phyloP scores from a whole-genome alignment of 495 filamentous ascomycete genomes.

The Daldinia grandis region DNA sequence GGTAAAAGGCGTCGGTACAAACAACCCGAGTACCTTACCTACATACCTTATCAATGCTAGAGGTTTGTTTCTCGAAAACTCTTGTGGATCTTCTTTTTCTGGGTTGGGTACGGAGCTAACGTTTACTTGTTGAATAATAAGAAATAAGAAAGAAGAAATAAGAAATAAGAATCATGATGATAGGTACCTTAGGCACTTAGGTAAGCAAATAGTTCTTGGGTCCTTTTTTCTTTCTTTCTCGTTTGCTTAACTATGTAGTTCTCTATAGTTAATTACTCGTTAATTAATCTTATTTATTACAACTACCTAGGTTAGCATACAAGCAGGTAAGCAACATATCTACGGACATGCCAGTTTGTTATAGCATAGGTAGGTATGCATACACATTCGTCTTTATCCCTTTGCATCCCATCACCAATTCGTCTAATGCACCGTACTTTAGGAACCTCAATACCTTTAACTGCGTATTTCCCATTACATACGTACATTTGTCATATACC shows the following conservation, averaged over 20 bases:
- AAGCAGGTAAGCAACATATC: background rate
- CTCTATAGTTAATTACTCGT: background rate
- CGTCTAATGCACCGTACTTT: background rate
- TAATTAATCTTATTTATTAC: background rate
- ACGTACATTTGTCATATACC: constrained; percentile 1
- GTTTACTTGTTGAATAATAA: background rate
- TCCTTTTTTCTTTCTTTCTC: background rate
- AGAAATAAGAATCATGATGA: too few species aligned
- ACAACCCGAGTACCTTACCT: constrained; percentile 8
- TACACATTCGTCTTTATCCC: background rate
- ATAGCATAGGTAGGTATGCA: background rate
- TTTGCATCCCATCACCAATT: background rate
- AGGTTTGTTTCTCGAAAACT: constrained; percentile 10
- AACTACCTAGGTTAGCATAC: background rate
- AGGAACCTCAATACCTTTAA: background rate
- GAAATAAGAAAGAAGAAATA: background rate
- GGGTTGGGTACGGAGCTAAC: background rate
- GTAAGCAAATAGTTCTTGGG: background rate
- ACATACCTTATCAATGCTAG: constrained; percentile 16
- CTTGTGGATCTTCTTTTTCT: background rate
- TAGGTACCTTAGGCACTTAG: constrained; percentile 5
- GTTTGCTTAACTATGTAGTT: background rate
- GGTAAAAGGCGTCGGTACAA: constrained; percentile 3
- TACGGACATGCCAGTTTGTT: background rate
- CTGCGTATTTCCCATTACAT: background rate